Evolutionary conservation across 305 asterid species (phyloP), one percentile per base, ranked within the genome.

Genomic region (Lippia alba): DNA sequence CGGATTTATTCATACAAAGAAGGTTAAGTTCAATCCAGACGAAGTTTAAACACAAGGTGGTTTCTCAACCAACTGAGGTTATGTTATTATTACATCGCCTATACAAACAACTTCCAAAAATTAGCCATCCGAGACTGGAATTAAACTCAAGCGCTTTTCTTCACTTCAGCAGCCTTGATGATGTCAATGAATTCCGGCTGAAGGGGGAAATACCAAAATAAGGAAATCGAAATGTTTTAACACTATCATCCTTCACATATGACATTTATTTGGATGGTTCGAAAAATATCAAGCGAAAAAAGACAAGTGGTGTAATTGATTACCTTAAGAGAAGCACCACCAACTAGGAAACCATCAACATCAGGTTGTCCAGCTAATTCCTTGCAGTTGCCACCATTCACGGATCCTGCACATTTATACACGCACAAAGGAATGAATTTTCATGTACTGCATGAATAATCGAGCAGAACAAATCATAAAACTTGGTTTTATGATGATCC

Each of bases 261-360:
- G 18, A 12, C 5, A 40, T 14, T 49, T 41, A 12, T 32, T 34
- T 34, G 24, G 61, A 56, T 8, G 33, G 41, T 51, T 32, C 32
- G 44, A 24, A 63, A 54, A 46, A 32, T 0, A 20, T 24, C 8
- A 12, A n/a, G 56, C 15, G 15, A 12, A 64, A 18, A 3, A 44
- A 44, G 4, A 44, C 14, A 44, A 44, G 49, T 8, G 14, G 49
- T 8, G 49, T 4, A 8, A 10, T 11, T 11, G 10, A 44, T 68
- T 86, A 92, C 98, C 96, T 92, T 92, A 3, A 92, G 82, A 49
- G 98, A 92, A 76, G 98, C 98, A 71, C 98, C 98, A 6, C 98
- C 96, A 19, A 92, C 98, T 60, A 92, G 89, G 66, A 92, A 92
- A 62, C 98, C 98, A 71, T 92, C 97, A 46, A 92, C 72, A 74